phyloP scores from a whole-genome alignment of 352 stramenopile genomes.

The Thraustochytrium striatum region DNA sequence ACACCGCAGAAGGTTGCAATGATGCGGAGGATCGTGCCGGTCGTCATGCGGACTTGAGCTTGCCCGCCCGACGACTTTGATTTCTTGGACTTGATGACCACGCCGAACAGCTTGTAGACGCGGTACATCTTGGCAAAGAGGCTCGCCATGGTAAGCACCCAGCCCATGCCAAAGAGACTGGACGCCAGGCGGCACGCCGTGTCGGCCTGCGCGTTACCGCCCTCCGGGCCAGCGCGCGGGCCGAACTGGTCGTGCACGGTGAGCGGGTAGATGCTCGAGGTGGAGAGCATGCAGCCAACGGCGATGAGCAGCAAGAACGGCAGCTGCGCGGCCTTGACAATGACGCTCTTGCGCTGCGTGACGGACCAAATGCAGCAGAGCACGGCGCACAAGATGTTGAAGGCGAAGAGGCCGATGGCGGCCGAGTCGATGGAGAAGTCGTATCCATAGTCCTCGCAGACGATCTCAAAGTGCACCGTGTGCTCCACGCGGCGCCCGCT shows the following conservation, averaged over 20 bases:
- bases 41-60: too few species aligned
- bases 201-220: neutral
- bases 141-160: neutral
- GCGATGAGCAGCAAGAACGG: neutral
- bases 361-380: neutral
- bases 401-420: neutral
- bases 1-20: neutral
- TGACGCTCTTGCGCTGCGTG: neutral
- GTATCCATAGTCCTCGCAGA: too few species aligned
- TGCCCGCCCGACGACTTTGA: too few species aligned
- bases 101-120: neutral
- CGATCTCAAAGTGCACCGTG: too few species aligned
- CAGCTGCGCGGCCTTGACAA: slow-evolving; percentile 16
- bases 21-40: neutral
- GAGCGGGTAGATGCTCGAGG: neutral
- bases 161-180: neutral
- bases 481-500: too few species aligned
- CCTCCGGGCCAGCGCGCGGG: too few species aligned
- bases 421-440: too few species aligned
- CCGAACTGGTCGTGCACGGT: too few species aligned
- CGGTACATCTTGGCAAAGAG: slow-evolving; percentile 2
- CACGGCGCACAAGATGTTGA: neutral
- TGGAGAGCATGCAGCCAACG: neutral
- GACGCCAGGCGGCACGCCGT: neutral
- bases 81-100: too few species aligned